phyloP scores from a whole-genome alignment of 441 rosid genomes.

The Croton laevigatus region DNA sequence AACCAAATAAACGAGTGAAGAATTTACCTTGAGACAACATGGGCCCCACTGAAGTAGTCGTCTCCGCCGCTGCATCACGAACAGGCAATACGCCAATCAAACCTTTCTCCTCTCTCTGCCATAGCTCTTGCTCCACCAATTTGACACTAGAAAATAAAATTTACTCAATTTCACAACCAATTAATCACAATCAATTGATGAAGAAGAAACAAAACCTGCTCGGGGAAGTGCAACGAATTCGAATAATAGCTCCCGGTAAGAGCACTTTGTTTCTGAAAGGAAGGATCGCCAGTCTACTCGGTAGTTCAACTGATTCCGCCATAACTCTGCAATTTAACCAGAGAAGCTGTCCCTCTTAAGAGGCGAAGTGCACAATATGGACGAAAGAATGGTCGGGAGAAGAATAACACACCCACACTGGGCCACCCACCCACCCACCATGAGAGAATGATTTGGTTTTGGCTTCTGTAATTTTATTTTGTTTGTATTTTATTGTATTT shows the following conservation, averaged over 20 bases:
- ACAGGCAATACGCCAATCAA: constrained; percentile 93
- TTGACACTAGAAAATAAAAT: constrained; percentile 51
- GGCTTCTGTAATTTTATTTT: too few species aligned
- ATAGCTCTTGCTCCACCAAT: constrained; percentile 97
- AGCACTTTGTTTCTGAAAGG: constrained; percentile 97
- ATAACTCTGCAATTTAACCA: constrained; percentile 24
- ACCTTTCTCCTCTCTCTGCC: constrained; percentile 99
- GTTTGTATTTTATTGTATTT: too few species aligned
- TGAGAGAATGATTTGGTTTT: too few species aligned
- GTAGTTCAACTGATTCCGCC: constrained; percentile 94
- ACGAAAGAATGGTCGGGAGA: neutral
- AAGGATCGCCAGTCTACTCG: constrained; percentile 87
- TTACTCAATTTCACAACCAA: neutral
- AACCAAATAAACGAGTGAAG: neutral
- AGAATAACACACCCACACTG: too few species aligned
- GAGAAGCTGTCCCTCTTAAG: neutral
- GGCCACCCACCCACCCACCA: too few species aligned
- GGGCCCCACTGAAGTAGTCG: constrained; percentile 49
- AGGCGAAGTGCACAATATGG: neutral
- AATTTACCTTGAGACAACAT: constrained; percentile 53
- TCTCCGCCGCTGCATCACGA: constrained; percentile 49
- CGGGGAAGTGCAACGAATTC: constrained; percentile 96
- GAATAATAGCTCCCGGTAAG: constrained; percentile 95
- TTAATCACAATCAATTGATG: neutral
- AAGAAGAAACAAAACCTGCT: constrained; percentile 54